Evolutionary conservation across 2,329 filamentous ascomycete species (phyloP), one percentile per base, ranked within the genome.

Genomic region (Thermothelomyces thermophilus): DNA sequence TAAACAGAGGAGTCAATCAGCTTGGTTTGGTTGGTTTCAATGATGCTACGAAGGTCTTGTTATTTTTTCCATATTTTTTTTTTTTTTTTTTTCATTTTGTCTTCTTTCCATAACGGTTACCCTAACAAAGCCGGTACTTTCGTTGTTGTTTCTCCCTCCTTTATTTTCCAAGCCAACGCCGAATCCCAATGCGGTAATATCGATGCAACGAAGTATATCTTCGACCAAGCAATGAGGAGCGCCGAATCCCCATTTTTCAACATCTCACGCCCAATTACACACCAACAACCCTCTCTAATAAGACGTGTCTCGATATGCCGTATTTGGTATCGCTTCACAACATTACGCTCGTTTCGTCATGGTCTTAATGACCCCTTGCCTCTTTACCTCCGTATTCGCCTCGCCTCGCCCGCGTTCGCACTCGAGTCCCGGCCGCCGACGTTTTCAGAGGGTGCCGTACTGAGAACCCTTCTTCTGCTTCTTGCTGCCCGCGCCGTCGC

Each of bases 381-480:
- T 9, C 24, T 26, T 26, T 26, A 5, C 9, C 24, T 26, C 24
- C 24, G 24, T 26, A 9, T 9, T 26, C 24, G 9, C 5, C 24
- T 9, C n/a, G n/a, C n/a, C n/a, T n/a, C n/a, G n/a, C n/a, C n/a
- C n/a, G n/a, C n/a, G n/a, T n/a, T n/a, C n/a, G n/a, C n/a, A n/a
- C n/a, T n/a, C n/a, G n/a, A n/a, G n/a, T n/a, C n/a, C n/a, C n/a
- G n/a, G n/a, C n/a, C n/a, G n/a, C n/a, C n/a, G n/a, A n/a, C n/a
- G n/a, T n/a, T n/a, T 41, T 41, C n/a, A 48, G 11, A 4, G 50
- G 5, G 24, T 47, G 24, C 44, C 51, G 31, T 50, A 50, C 16
- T 26, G 30, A n/a, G 24, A 13, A 16, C n/a, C 28, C 11, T 13
- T 39, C 39, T 11, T 7, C 36, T 5, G 44, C 30, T 31, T 40